A percentile compares a stretch with the other conserved stretches of the same genome.
Evolutionary conservation across 2,329 filamentous ascomycete genomes (phyloP).

Genomic region (Mollisia scopiformis): DNA sequence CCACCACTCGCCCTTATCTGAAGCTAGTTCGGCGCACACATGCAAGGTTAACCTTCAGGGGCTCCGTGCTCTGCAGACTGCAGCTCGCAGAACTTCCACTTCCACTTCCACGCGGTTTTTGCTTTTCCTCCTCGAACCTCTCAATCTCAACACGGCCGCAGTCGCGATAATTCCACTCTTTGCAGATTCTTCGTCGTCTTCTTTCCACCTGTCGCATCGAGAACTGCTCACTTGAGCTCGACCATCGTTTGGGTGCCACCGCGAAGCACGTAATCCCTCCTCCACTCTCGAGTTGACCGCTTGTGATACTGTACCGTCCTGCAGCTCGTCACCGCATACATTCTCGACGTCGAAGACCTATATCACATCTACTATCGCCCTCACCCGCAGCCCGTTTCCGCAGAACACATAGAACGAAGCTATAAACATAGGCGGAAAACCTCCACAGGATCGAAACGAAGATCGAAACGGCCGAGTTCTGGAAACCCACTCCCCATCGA

Average conservation of each 20-base stretch:
- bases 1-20: neutral
- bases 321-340: conserved; percentile 19
- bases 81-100: neutral
- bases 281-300: neutral
- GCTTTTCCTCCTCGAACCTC: neutral
- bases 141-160: neutral
- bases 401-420: neutral
- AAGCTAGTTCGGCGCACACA: neutral
- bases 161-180: conserved; percentile 5
- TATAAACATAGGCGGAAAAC: neutral
- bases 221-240: neutral
- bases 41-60: no score
- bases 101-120: conserved; percentile 2
- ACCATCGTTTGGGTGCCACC: no score
- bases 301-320: conserved; percentile 3
- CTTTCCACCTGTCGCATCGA: neutral
- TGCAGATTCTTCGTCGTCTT: neutral
- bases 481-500: neutral
- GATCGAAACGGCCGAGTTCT: conserved; percentile 9
- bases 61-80: neutral
- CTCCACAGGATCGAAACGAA: neutral
- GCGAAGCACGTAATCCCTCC: conserved; percentile 12
- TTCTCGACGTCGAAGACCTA: conserved; percentile 18
- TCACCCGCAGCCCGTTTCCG: neutral
- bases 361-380: conserved; percentile 11